A percentile compares a stretch with the other conserved stretches of the same genome.
phyloP scores from a whole-genome alignment of 2,329 filamentous ascomycete species.

The Aspergillus spinulosporus region DNA sequence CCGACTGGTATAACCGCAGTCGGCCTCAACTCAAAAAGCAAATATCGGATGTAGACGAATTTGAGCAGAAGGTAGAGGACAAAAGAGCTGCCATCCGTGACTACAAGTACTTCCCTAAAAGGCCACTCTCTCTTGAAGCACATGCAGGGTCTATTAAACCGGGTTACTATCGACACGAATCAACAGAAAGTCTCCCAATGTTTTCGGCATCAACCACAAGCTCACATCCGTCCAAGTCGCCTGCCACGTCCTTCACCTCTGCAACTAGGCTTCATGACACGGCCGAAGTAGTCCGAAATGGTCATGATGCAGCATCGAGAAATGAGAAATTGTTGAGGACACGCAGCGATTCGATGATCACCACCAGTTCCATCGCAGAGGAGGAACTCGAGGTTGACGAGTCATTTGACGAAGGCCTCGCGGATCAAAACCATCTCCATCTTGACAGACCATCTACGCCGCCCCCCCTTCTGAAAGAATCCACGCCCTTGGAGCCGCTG shows the following conservation, averaged over 20 bases:
- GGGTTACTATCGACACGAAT: slow-evolving; percentile 54
- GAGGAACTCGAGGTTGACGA: slow-evolving; percentile 26
- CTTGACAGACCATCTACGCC: slow-evolving; percentile 48
- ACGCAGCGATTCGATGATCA: slow-evolving; percentile 15
- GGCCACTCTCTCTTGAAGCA: slow-evolving; percentile 51
- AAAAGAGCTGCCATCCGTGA: slow-evolving; percentile 47
- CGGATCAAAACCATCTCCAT: slow-evolving; percentile 35
- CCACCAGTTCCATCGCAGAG: slow-evolving; percentile 17
- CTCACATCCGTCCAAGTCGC: slow-evolving; percentile 55
- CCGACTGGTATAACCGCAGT: slow-evolving; percentile 38
- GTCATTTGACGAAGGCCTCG: slow-evolving; percentile 28
- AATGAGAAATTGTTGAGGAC: slow-evolving; percentile 6
- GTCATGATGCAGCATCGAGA: slow-evolving; percentile 14
- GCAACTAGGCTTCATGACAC: slow-evolving; percentile 29
- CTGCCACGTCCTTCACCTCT: slow-evolving; percentile 52
- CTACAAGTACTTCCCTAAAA: slow-evolving; percentile 53
- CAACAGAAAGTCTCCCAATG: slow-evolving; percentile 63
- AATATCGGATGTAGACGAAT: slow-evolving; percentile 39
- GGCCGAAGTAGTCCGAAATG: slow-evolving; percentile 23
- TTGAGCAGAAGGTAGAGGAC: slow-evolving; percentile 43
- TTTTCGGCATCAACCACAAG: slow-evolving; percentile 62
- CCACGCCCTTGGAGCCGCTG: slow-evolving; percentile 28
- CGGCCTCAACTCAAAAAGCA: slow-evolving; percentile 28
- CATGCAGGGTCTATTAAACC: slow-evolving; percentile 32
- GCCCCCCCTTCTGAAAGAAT: slow-evolving; percentile 38